Conservation (phyloP, 2,329 filamentous ascomycete genomes). For the Diaporthe amygdali region DNA sequence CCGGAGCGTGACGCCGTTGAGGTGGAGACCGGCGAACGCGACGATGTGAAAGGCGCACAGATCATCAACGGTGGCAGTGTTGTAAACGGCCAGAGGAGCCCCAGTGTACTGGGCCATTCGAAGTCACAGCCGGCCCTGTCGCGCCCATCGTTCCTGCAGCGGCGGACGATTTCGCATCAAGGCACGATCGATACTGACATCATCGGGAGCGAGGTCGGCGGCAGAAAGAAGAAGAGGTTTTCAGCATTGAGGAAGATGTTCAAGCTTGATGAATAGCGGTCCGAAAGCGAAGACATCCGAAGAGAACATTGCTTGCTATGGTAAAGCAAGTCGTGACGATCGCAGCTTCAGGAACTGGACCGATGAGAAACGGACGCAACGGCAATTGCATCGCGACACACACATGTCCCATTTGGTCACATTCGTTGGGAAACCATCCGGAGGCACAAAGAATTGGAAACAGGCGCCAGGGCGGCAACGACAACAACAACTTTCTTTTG, state of each 20-base stretch:
- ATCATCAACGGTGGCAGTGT: slow-evolving; percentile 29
- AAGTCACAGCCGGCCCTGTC: slow-evolving; percentile 21
- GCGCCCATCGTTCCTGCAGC: slow-evolving; percentile 38
- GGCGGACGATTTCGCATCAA: slow-evolving; percentile 41
- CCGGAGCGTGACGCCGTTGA: not conserved
- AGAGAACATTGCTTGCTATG: not conserved
- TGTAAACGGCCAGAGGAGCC: slow-evolving; percentile 29
- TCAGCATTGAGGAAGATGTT: slow-evolving; percentile 70
- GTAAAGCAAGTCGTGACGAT: not conserved
- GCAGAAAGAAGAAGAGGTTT: slow-evolving; percentile 70
- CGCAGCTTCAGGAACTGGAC: not conserved
- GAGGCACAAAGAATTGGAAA: not conserved
- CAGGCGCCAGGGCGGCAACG: not conserved
- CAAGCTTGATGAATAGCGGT: slow-evolving; percentile 49
- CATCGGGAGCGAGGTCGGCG: slow-evolving; percentile 24
- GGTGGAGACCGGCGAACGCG: slow-evolving; percentile 31
- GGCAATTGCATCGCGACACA: not conserved
- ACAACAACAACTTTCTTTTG: not conserved
- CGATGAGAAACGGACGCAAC: not conserved
- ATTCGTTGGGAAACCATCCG: not conserved
- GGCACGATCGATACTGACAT: slow-evolving; percentile 20
- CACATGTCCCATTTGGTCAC: not conserved
- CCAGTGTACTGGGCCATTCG: slow-evolving; percentile 23
- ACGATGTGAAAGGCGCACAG: slow-evolving; percentile 41
- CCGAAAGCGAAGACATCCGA: not conserved